Base-by-base conservation (phyloP, 148 eudicot species). In the Amaranthus hypochondriacus region DNA sequence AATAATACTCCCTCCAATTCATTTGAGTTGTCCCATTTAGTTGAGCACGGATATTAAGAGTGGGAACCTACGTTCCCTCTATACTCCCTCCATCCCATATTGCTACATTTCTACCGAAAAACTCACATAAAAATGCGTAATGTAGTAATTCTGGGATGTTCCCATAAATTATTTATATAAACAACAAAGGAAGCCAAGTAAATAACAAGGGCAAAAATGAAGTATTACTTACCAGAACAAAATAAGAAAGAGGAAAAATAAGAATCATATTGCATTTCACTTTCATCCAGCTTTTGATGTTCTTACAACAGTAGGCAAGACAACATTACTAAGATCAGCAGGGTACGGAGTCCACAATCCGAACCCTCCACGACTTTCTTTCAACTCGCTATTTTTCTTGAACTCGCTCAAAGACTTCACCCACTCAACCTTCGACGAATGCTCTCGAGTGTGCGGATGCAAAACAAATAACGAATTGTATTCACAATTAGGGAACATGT, bases 281-380 rank as follows among this genome's bases (percentile, higher is more conserved):
- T 56, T 59, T 80, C 79, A 76, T 66, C 98, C 99, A 48, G 97
- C 97, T 84, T 92, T 95, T 11, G 96, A 95, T 74, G 96, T 85
- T 86, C 97, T 86, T 58, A 82, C 81, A 76, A 92, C 90, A 68
- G 83, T 82, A 48, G 99, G 99, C 81, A 90, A 80, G 51, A 81
- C 87, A 76, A 95, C 96, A 18, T 79, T 85, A 66, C 84, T 72
- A 72, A 95, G 88, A 77, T 95, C 76, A 46, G 81, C 91, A 50
- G 97, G 99, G 74, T 95, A 95, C 66, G 97, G 97, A 68, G 89
- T 87, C 99, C 99, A 95, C 80, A 95, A 71, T 46, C 99, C 99
- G n/a, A 90, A 86, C 48, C 99, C 99, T 71, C 97, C 99, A 74
- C 86, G 84, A 71, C 87, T 90, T 78, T 92, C 99, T 74, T 79